Conservation (phyloP, 148 eudicot genomes). For the Camellia lanceoleosa region DNA sequence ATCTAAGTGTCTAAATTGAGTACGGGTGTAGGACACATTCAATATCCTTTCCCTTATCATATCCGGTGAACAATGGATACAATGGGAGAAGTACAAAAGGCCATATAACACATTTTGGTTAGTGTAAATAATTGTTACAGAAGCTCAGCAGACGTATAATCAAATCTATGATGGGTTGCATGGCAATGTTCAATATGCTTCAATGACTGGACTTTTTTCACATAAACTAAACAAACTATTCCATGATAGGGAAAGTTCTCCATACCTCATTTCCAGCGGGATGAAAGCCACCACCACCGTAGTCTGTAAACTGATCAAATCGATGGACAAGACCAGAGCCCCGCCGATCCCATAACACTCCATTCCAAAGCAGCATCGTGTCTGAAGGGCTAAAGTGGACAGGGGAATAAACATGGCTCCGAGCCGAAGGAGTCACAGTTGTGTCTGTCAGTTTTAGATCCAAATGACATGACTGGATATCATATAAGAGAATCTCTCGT, state of each 20-base stretch:
- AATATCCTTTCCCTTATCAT: no score
- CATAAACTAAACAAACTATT: background rate
- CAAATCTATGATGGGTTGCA: background rate
- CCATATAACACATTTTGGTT: background rate
- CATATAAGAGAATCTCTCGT: constrained; percentile 78
- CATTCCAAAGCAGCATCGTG: constrained; percentile 87
- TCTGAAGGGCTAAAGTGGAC: constrained; percentile 89
- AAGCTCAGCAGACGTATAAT: background rate
- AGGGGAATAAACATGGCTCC: constrained; percentile 63
- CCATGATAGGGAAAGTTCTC: constrained; percentile 1
- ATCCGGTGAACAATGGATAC: no score
- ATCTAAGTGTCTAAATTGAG: no score
- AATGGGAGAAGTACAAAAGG: no score
- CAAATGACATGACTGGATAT: constrained; percentile 63
- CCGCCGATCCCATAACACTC: constrained; percentile 89
- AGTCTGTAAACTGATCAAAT: constrained; percentile 89
- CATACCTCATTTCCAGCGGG: constrained; percentile 99
- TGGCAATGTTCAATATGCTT: no score
- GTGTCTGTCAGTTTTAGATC: constrained; percentile 64
- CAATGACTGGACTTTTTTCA: background rate
- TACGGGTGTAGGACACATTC: no score
- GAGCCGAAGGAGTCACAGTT: constrained; percentile 45
- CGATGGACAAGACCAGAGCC: constrained; percentile 61
- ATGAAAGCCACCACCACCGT: constrained; percentile 98
- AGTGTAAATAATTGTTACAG: background rate